Base-by-base conservation (phyloP, 179 eudicot species). In the Pouteria campechiana region DNA sequence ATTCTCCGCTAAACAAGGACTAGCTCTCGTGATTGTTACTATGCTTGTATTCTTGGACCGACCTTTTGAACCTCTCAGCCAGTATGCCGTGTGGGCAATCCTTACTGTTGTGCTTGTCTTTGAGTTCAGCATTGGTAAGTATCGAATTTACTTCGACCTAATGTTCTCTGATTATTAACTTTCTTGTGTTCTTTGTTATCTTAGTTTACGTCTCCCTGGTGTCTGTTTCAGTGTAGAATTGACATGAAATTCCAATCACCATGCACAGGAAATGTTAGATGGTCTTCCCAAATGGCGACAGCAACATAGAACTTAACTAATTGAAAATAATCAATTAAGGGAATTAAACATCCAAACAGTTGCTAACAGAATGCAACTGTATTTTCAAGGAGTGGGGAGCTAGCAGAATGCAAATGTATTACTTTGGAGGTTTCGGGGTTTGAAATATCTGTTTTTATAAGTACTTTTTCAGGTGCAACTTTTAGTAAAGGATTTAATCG, bases 71-170 rank as follows among this genome's bases (percentile, higher is more conserved):
- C 57, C 52, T 51, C 48, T 70, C 18, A 63, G 63, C 1, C 57
- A 66, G 6, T 67, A 67, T 37, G 67, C 71, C 31, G 66, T 71
- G 22, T 70, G 81, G 81, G 81, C 78, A 19, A 71, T 71, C 34
- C 69, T 75, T 32, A 72, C 77, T 36, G 77, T 72, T n/a, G 77
- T 72, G 8, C 65, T 72, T 4, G 70, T 72, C 62, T 70, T 70
- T 11, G 78, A 70, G 27, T 75, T 75, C 47, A 70, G 81, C 52
- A 71, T 75, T 13, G 78, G 81, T 70, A 67, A 7, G 24, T 6
- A 3, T 7, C 21, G 0, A 10, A 2, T 11, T 19, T 34, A 7
- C 45, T 21, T 43, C 13, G 1, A 13, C 15, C 4, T 2, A 2
- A 43, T 11, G 0, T 4, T 25, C 1, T 10, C 2, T 6, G 3